phyloP scores from a whole-genome alignment of 2,329 filamentous ascomycete genomes.

The Podosphaera fusca region DNA sequence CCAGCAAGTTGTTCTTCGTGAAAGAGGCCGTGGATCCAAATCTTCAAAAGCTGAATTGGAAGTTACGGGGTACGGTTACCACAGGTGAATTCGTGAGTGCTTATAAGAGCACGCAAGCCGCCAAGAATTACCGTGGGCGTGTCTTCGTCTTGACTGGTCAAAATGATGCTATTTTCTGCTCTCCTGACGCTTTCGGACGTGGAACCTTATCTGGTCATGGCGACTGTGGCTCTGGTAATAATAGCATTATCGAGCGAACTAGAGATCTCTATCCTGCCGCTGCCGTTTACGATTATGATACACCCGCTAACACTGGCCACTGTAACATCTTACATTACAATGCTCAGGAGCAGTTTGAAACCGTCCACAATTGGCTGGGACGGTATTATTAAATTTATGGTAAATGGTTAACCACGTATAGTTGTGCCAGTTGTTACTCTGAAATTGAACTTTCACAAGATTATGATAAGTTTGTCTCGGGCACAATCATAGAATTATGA shows the following conservation, averaged over 20 bases:
- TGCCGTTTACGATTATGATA: not conserved
- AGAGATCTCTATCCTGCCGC: not conserved
- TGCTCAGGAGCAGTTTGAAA: conserved; percentile 1
- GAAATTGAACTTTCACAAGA: too few species aligned
- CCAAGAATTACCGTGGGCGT: conserved; percentile 2
- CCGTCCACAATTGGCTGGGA: conserved; percentile 2
- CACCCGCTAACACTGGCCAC: conserved; percentile 2
- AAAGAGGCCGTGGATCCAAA: not conserved
- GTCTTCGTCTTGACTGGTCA: conserved; percentile 7
- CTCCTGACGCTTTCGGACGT: not conserved
- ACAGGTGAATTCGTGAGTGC: not conserved
- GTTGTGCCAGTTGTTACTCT: too few species aligned
- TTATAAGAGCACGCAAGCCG: not conserved
- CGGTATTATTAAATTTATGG: not conserved
- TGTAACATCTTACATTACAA: conserved; percentile 2
- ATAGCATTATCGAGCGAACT: not conserved
- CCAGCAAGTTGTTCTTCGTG: not conserved
- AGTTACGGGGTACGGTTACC: not conserved
- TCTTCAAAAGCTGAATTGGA: not conserved
- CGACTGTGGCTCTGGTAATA: not conserved
- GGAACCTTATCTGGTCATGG: not conserved
- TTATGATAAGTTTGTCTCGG: too few species aligned
- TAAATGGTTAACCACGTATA: too few species aligned
- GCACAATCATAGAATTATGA: too few species aligned
- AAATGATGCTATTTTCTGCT: conserved; percentile 6